These are phyloP conservation scores for Thraustochytrium sp. DNA, from an alignment of 352 stramenopile species.

Conservation along the genomic window DNA sequence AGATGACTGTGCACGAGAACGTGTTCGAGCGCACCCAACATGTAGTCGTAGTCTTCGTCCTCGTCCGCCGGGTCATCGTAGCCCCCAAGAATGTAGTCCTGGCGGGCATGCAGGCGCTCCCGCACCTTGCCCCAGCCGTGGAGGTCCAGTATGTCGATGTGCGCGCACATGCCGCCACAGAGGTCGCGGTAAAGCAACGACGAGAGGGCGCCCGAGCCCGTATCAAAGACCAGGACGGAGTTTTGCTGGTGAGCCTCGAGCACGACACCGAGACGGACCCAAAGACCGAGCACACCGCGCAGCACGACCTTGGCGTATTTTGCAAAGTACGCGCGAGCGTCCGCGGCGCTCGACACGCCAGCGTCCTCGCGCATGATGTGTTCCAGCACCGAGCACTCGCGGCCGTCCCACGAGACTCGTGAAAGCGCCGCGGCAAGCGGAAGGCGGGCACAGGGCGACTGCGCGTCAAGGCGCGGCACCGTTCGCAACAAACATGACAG, in stretches of 20 bases:
- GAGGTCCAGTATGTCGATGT: neutral
- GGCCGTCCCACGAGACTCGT: neutral
- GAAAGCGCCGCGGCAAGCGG: neutral
- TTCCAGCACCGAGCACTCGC: neutral
- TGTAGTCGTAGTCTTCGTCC: neutral
- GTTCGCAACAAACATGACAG: neutral
- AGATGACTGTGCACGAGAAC: slow-evolving; percentile 5
- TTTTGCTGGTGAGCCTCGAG: slow-evolving; percentile 8
- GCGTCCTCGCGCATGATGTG: neutral
- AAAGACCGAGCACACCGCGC: neutral
- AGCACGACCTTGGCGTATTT: neutral
- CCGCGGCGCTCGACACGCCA: neutral
- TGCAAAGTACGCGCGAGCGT: neutral
- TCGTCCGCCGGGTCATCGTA: neutral
- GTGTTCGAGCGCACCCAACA: neutral
- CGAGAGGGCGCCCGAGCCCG: neutral
- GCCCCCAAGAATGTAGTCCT: slow-evolving; percentile 9
- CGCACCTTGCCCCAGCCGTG: neutral
- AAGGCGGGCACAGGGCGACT: neutral
- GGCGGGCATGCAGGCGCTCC: neutral
- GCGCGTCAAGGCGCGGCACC: neutral
- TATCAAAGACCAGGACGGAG: neutral
- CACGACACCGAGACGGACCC: neutral
- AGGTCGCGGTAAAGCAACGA: neutral
- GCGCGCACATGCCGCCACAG: neutral